Evolutionary conservation across 805 yeast genomes (phyloP).

Genomic region (Kuraishia ogatae): DNA sequence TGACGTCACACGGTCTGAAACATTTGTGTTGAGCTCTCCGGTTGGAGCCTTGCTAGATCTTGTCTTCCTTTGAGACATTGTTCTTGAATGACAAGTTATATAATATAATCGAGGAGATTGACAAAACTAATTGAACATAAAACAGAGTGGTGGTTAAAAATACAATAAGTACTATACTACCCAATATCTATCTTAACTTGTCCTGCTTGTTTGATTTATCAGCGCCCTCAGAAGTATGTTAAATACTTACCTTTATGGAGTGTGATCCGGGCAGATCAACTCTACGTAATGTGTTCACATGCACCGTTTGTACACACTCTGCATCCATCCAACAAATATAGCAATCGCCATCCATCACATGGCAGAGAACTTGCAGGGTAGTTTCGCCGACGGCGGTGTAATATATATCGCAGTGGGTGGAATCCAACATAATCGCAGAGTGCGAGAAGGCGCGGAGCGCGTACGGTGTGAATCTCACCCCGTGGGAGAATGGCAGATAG

Average conservation of each 20-base stretch:
- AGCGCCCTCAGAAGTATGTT: too few species aligned
- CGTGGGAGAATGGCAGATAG: too few species aligned
- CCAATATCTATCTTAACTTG: too few species aligned
- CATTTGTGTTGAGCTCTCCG: neutral
- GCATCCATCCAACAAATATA: neutral
- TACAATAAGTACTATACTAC: too few species aligned
- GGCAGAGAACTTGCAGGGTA: neutral
- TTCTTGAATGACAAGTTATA: neutral
- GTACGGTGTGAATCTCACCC: too few species aligned
- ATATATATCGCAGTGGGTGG: neutral
- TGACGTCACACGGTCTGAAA: neutral
- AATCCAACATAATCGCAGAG: neutral
- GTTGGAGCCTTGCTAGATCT: neutral
- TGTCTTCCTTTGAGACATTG: neutral
- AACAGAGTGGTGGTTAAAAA: too few species aligned
- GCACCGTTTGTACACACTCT: neutral
- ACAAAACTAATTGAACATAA: too few species aligned
- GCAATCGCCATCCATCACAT: neutral
- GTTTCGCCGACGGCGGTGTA: neutral
- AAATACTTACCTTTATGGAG: neutral
- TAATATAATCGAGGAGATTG: too few species aligned
- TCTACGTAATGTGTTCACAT: neutral
- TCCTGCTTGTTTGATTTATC: too few species aligned
- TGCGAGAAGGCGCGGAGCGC: too few species aligned
- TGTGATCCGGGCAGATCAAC: neutral